Conservation (phyloP, 2,329 filamentous ascomycete genomes). For the Xylariomycetidae sp. region DNA sequence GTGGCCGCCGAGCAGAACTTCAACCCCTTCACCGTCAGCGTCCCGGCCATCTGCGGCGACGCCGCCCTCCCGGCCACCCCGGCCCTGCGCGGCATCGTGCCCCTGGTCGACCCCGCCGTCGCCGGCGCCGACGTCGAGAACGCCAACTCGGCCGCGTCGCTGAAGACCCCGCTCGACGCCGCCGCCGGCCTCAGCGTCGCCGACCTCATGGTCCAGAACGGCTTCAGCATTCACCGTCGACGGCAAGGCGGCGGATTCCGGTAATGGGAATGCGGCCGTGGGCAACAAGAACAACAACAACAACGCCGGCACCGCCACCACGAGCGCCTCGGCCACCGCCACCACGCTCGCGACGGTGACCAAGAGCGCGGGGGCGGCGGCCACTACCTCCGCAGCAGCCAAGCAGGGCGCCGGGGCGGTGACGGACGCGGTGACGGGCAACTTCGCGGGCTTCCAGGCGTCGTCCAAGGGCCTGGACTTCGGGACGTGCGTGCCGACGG, state of each 20-base stretch:
- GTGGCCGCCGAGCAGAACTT: constrained; percentile 68
- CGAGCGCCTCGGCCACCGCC: constrained; percentile 7
- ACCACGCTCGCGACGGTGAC: constrained; percentile 9
- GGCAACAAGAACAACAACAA: constrained; percentile 10
- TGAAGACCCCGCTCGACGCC: constrained; percentile 49
- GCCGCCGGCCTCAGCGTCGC: constrained; percentile 60
- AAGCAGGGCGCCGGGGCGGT: constrained; percentile 27
- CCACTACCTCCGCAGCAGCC: constrained; percentile 13
- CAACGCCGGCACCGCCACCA: constrained; percentile 11
- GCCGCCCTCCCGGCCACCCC: constrained; percentile 53
- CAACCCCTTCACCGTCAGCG: constrained; percentile 56
- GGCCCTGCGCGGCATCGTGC: constrained; percentile 59
- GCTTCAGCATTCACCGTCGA: constrained; percentile 53
- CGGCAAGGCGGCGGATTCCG: constrained; percentile 19
- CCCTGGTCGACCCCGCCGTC: constrained; percentile 60
- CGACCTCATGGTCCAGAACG: constrained; percentile 54
- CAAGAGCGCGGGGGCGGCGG: constrained; percentile 10
- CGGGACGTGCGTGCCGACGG: constrained; percentile 48
- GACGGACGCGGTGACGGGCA: constrained; percentile 25
- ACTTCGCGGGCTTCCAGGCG: constrained; percentile 25
- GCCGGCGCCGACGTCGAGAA: constrained; percentile 52
- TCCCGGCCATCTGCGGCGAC: constrained; percentile 59
- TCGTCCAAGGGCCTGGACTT: constrained; percentile 39
- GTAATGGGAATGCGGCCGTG: constrained; percentile 12
- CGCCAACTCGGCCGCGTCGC: constrained; percentile 48